Percentiles rank a stretch among this genome's conserved stretches.
These are phyloP conservation scores for Dothideomycetes sp. DNA, from an alignment of 2,329 filamentous ascomycete species.

Conservation along the genomic window DNA sequence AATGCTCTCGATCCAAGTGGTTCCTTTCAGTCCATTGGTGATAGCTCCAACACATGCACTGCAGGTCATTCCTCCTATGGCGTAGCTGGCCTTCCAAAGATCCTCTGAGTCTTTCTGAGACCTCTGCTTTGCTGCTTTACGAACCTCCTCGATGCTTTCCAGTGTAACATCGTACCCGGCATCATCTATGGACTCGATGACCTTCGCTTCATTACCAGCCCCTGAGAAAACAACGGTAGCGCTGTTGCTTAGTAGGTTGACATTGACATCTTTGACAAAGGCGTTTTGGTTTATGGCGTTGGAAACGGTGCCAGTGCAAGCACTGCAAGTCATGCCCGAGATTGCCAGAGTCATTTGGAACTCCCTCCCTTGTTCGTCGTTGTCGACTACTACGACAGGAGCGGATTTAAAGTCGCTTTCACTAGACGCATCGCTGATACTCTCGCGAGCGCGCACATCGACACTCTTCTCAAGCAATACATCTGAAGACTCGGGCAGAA, in stretches of 20 bases:
- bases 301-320: constrained; percentile 40
- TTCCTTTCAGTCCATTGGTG: constrained; percentile 33
- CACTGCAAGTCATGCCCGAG: constrained; percentile 48
- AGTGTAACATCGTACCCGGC: constrained; percentile 16
- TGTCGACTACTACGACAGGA: not conserved
- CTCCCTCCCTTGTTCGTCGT: not conserved
- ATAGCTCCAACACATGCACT: constrained; percentile 43
- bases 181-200: constrained; percentile 28
- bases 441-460: not conserved
- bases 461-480: not conserved
- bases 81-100: constrained; percentile 30
- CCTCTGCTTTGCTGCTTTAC: not conserved
- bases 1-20: constrained; percentile 34
- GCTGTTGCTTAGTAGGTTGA: constrained; percentile 41
- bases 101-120: not conserved
- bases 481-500: not conserved
- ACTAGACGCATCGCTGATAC: not conserved
- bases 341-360: constrained; percentile 36
- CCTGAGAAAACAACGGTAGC: constrained; percentile 33
- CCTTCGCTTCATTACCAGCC: constrained; percentile 34
- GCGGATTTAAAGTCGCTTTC: not conserved
- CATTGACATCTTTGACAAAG: constrained; percentile 36
- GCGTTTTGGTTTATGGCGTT: constrained; percentile 32
- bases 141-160: constrained; percentile 10
- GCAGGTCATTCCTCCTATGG: constrained; percentile 48